Percentiles rank a stretch among this genome's conserved stretches.
Conservation (phyloP, 23 red algal species). For the Cyanidium caldarium region DNA sequence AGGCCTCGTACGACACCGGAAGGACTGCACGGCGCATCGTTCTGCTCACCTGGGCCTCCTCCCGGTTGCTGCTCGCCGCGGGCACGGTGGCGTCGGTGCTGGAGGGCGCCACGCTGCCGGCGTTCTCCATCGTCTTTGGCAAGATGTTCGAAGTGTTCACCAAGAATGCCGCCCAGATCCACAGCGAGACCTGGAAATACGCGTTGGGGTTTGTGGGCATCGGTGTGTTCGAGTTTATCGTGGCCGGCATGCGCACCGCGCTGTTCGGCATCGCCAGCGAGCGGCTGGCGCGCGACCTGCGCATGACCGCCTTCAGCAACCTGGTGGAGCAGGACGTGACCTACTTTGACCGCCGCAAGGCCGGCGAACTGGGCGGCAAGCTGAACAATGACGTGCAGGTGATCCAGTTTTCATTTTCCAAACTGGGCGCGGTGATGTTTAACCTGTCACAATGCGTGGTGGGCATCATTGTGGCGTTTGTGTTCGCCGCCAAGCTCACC, state of each 20-base stretch:
- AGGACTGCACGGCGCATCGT: background rate
- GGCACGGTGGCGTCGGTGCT: conserved; percentile 20
- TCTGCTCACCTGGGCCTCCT: conserved; percentile 17
- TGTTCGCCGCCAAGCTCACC: conserved; percentile 39
- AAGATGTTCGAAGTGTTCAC: conserved; percentile 47
- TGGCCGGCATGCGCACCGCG: conserved; percentile 33
- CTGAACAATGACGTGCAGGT: conserved; percentile 6
- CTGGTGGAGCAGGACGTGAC: conserved; percentile 70
- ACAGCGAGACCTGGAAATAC: conserved; percentile 26
- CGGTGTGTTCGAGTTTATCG: conserved; percentile 38
- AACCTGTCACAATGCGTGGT: conserved; percentile 47
- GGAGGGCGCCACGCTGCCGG: conserved; percentile 58
- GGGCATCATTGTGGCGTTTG: conserved; percentile 44
- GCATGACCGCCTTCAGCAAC: conserved; percentile 37
- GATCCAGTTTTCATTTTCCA: conserved; percentile 5
- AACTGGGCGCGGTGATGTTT: background rate
- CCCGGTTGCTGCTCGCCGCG: conserved; percentile 15
- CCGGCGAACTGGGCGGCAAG: background rate
- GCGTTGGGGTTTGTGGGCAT: conserved; percentile 64
- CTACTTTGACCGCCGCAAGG: conserved; percentile 56
- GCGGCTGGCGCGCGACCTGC: conserved; percentile 53
- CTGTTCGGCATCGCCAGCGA: conserved; percentile 72
- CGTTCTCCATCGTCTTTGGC: conserved; percentile 89
- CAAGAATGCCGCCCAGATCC: conserved; percentile 4
- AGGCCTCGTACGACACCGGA: background rate